Percentiles rank a stretch among this genome's conserved stretches.
These are phyloP conservation scores for Debaryomyces singareniensis DNA, from an alignment of 1,139 yeast genomes.

Conservation along the genomic window DNA sequence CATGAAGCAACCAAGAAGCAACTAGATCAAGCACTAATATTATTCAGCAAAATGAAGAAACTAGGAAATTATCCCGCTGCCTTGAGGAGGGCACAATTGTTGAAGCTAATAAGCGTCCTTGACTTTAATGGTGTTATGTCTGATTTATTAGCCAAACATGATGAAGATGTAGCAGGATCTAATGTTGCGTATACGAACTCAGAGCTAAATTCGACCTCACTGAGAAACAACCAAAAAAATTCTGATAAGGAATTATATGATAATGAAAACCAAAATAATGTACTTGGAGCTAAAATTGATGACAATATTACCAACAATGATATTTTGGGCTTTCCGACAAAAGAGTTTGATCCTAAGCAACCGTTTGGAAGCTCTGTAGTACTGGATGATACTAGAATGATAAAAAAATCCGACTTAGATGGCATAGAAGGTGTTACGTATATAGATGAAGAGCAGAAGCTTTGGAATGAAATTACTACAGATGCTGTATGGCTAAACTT, in stretches of 20 bases:
- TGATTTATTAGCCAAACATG: conserved; percentile 51
- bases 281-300: background rate
- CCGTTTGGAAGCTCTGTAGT: conserved; percentile 9
- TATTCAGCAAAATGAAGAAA: conserved; percentile 69
- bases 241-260: background rate
- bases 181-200: background rate
- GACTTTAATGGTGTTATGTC: conserved; percentile 66
- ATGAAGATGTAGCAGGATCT: conserved; percentile 29
- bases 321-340: background rate
- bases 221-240: too few species aligned
- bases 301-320: background rate
- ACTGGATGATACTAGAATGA: background rate
- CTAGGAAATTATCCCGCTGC: conserved; percentile 79
- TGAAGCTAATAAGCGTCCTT: conserved; percentile 56
- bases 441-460: conserved; percentile 48
- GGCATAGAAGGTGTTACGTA: conserved; percentile 43
- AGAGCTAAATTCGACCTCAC: too few species aligned
- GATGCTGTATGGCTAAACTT: conserved; percentile 64
- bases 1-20: conserved; percentile 71
- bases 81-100: conserved; percentile 61
- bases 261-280: background rate
- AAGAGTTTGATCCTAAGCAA: conserved; percentile 12
- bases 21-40: conserved; percentile 63
- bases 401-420: conserved; percentile 21
- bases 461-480: conserved; percentile 70